Conservation (phyloP, 1,284 basidiomycete genomes). For the Austroboletus novae-zelandiae region DNA sequence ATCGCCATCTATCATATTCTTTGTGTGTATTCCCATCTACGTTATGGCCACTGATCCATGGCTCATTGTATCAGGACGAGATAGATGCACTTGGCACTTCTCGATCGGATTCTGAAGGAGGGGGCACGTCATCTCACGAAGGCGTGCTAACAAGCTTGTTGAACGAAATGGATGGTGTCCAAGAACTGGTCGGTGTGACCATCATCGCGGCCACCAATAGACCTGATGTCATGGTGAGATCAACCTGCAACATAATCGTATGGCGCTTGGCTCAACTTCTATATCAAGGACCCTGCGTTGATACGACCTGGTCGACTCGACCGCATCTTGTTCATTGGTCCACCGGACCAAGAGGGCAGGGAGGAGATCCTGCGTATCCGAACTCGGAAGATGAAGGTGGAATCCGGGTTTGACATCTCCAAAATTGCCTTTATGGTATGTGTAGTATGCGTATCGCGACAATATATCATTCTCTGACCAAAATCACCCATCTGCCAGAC, state of each 20-base stretch:
- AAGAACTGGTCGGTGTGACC: slow-evolving; percentile 89
- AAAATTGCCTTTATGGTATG: slow-evolving; percentile 75
- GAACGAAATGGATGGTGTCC: slow-evolving; percentile 99
- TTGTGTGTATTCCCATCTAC: slow-evolving; percentile 54
- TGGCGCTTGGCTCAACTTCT: slow-evolving; percentile 2
- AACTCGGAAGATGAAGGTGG: slow-evolving; percentile 78
- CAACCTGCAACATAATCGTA: neutral
- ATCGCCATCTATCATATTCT: slow-evolving; percentile 94
- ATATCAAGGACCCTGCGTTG: slow-evolving; percentile 81
- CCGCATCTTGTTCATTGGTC: slow-evolving; percentile 91
- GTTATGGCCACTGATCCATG: neutral
- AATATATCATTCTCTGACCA: slow-evolving; percentile 5
- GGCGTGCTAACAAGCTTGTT: slow-evolving; percentile 92
- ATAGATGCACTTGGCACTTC: slow-evolving; percentile 92
- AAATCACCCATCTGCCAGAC: slow-evolving; percentile 50
- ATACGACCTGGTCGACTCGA: slow-evolving; percentile 97
- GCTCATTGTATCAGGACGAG: slow-evolving; percentile 70
- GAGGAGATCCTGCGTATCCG: slow-evolving; percentile 84
- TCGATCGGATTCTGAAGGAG: slow-evolving; percentile 61
- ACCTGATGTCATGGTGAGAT: slow-evolving; percentile 84
- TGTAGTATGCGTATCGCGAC: neutral
- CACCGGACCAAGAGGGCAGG: slow-evolving; percentile 78
- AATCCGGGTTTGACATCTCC: slow-evolving; percentile 63
- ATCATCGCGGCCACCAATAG: slow-evolving; percentile 96
- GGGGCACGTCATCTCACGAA: slow-evolving; percentile 58